Evolutionary conservation across 2,329 filamentous ascomycete species (phyloP).

Genomic region (Dactylonectria macrodidyma): DNA sequence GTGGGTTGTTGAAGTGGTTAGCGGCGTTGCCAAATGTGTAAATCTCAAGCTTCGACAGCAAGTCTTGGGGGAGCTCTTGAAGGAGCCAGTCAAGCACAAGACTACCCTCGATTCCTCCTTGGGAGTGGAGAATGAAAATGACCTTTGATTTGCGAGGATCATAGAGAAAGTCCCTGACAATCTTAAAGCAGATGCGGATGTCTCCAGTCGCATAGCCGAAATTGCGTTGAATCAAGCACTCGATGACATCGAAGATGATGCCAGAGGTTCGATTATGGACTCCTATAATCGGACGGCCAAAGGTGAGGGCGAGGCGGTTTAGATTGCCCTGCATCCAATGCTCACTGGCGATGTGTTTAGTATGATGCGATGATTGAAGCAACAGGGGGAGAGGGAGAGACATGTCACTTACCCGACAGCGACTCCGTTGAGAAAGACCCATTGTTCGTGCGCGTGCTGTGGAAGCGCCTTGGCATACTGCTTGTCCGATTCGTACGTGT

Average conservation of each 20-base stretch:
- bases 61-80: conserved; percentile 76
- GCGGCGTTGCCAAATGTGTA: conserved; percentile 85
- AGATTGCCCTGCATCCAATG: conserved; percentile 81
- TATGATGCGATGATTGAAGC: neutral
- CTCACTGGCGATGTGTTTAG: conserved; percentile 55
- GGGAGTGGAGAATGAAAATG: conserved; percentile 82
- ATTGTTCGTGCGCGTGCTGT: conserved; percentile 75
- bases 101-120: conserved; percentile 82
- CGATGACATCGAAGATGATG: conserved; percentile 81
- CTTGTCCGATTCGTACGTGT: conserved; percentile 66
- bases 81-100: conserved; percentile 84
- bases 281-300: conserved; percentile 78
- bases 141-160: conserved; percentile 76
- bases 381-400: conserved; percentile 22
- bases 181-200: conserved; percentile 72
- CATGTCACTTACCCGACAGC: conserved; percentile 68
- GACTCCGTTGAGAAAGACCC: conserved; percentile 87
- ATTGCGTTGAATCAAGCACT: conserved; percentile 84
- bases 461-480: conserved; percentile 64
- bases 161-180: conserved; percentile 75
- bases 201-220: conserved; percentile 81
- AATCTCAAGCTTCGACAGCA: conserved; percentile 79
- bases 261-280: conserved; percentile 84
- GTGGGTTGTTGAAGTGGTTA: conserved; percentile 87
- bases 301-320: conserved; percentile 79